Percentiles rank a stretch among this genome's conserved stretches.
phyloP scores from a whole-genome alignment of 169 alveolate genomes.

The Plasmodium gaboni region DNA sequence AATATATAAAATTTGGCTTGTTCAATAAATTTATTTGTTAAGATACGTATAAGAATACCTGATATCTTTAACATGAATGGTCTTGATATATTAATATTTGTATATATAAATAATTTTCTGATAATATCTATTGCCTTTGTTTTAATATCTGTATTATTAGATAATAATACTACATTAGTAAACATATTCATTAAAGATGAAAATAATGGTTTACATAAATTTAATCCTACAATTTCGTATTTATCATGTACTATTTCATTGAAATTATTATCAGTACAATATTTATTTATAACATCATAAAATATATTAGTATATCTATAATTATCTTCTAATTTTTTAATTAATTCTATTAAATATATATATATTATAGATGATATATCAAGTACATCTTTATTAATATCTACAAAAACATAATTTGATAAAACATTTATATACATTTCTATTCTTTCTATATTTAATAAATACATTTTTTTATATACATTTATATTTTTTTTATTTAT shows the following conservation, averaged over 20 bases:
- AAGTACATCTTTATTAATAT: slow-evolving; percentile 57
- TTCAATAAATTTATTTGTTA: slow-evolving; percentile 74
- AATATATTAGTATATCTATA: slow-evolving; percentile 15
- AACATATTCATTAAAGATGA: slow-evolving; percentile 31
- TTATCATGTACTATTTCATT: slow-evolving; percentile 46
- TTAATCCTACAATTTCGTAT: slow-evolving; percentile 76
- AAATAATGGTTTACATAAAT: slow-evolving; percentile 43
- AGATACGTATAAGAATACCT: slow-evolving; percentile 60
- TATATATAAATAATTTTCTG: slow-evolving; percentile 61
- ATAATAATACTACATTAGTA: slow-evolving; percentile 56
- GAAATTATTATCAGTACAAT: slow-evolving; percentile 38
- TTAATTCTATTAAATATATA: slow-evolving; percentile 42
- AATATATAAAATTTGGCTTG: slow-evolving; percentile 65
- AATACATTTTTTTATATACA: slow-evolving; percentile 13
- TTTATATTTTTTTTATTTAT: slow-evolving; percentile 1
- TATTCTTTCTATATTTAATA: slow-evolving; percentile 37
- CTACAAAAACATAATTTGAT: slow-evolving; percentile 58
- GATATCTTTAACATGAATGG: slow-evolving; percentile 59
- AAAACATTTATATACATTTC: slow-evolving; percentile 23
- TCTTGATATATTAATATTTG: slow-evolving; percentile 26
- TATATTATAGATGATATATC: slow-evolving; percentile 27
- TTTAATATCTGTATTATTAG: slow-evolving; percentile 61
- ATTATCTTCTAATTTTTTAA: slow-evolving; percentile 25
- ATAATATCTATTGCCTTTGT: slow-evolving; percentile 54
- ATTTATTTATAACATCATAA: slow-evolving; percentile 50